A percentile compares a stretch with the other conserved stretches of the same genome.
Conservation (phyloP, 2,329 filamentous ascomycete genomes). For the Coniosporium tulheliwenetii region DNA sequence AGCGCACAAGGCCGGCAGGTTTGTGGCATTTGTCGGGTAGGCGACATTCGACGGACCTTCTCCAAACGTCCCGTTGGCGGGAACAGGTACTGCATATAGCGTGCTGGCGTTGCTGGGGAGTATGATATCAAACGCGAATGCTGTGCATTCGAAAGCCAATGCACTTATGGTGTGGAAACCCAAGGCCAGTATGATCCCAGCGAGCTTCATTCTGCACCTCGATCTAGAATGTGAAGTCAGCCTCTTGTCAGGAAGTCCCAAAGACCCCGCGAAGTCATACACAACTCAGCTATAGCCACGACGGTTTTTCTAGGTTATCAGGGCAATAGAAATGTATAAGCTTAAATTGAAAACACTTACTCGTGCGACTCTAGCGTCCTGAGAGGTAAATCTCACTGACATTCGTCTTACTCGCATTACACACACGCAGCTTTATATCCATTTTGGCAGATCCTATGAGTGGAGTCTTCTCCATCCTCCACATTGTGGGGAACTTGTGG, state of each 20-base stretch:
- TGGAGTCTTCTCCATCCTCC: too few relatives aligned
- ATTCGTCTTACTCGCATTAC: too few relatives aligned
- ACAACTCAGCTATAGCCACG: too few relatives aligned
- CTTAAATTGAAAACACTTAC: too few relatives aligned
- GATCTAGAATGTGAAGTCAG: neutral
- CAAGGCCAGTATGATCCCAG: neutral
- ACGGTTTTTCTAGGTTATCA: too few relatives aligned
- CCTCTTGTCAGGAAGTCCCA: neutral
- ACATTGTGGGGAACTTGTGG: too few relatives aligned
- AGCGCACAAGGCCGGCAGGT: conserved; percentile 21
- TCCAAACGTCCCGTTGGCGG: conserved; percentile 19
- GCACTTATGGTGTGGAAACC: neutral
- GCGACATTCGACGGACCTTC: conserved; percentile 21
- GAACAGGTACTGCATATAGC: conserved; percentile 16
- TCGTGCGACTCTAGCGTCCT: too few relatives aligned
- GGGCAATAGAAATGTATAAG: too few relatives aligned
- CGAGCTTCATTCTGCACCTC: neutral
- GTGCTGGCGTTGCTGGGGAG: conserved; percentile 19
- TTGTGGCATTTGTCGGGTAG: conserved; percentile 22
- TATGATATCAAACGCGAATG: conserved; percentile 15
- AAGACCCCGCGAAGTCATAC: too few relatives aligned
- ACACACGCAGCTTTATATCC: too few relatives aligned
- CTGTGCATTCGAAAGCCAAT: conserved; percentile 12
- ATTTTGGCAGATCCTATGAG: too few relatives aligned
- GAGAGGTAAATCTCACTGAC: too few relatives aligned